Percentiles rank a stretch among this genome's conserved stretches.
Evolutionary conservation across 345 rosid genomes (phyloP).

Genomic region (Moricandia arvensis): DNA sequence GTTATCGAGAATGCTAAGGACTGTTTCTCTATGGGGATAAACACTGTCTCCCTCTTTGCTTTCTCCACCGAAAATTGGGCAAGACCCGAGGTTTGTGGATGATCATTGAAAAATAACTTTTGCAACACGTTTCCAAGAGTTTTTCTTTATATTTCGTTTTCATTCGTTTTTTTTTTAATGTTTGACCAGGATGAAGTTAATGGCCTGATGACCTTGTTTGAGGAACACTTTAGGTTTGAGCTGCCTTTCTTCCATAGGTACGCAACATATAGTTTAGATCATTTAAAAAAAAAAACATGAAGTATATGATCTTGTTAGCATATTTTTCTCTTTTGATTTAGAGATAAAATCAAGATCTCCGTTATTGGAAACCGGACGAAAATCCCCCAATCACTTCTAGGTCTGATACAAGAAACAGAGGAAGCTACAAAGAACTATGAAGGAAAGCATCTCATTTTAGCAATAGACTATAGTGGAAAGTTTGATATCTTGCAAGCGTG

Average conservation of each 20-base stretch:
- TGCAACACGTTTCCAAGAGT: not conserved
- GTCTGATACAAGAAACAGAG: conserved; percentile 42
- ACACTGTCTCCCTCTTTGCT: conserved; percentile 67
- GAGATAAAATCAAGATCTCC: conserved; percentile 55
- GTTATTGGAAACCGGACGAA: conserved; percentile 56
- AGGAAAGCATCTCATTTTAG: conserved; percentile 55
- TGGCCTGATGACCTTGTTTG: conserved; percentile 60
- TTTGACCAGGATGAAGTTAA: conserved; percentile 59
- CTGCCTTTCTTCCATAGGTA: conserved; percentile 50
- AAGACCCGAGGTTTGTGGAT: conserved; percentile 58
- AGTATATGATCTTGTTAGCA: no score
- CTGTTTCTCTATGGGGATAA: conserved; percentile 50
- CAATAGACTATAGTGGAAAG: conserved; percentile 73
- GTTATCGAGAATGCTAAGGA: conserved; percentile 44
- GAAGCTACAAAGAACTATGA: conserved; percentile 47
- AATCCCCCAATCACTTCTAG: conserved; percentile 45
- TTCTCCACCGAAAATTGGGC: conserved; percentile 71
- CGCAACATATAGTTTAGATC: no score
- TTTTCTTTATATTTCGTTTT: not conserved
- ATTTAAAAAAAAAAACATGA: no score
- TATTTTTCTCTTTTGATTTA: not conserved
- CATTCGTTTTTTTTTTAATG: not conserved
- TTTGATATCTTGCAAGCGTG: conserved; percentile 71
- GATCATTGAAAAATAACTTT: not conserved
- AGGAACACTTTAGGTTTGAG: conserved; percentile 41